Percentiles rank a stretch among this genome's conserved stretches.
Evolutionary conservation across 495 filamentous ascomycete genomes (phyloP).

Genomic region (Bryoglossum gracile): DNA sequence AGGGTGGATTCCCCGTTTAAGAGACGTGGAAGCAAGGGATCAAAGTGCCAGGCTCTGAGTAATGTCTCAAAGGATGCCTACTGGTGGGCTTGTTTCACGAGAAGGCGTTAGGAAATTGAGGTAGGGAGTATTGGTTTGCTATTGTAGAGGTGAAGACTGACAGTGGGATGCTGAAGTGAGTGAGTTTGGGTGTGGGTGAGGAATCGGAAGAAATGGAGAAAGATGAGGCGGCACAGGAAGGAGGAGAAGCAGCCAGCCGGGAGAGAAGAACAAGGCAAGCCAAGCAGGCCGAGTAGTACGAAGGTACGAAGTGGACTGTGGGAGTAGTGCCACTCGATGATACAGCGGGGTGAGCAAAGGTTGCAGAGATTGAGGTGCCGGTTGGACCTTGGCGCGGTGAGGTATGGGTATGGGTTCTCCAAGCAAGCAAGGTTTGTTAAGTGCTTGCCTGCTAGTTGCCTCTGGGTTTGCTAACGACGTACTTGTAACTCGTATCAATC

Average conservation of each 20-base stretch:
- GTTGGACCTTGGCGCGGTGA: background rate
- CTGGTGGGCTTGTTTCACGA: background rate
- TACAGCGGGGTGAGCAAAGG: constrained; percentile 12
- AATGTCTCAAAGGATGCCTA: constrained; percentile 5
- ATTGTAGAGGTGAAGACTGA: background rate
- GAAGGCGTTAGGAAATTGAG: background rate
- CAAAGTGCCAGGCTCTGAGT: constrained; percentile 1
- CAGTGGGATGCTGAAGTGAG: no score
- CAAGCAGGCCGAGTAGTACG: no score
- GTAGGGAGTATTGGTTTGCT: background rate
- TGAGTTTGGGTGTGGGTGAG: no score
- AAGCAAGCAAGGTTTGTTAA: constrained; percentile 2
- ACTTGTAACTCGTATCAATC: no score
- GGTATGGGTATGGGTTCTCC: background rate
- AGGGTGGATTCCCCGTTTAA: constrained; percentile 22
- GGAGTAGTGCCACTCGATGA: constrained; percentile 2
- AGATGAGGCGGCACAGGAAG: constrained; percentile 1
- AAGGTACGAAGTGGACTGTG: no score
- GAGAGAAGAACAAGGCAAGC: no score
- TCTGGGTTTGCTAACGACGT: background rate
- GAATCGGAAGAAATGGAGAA: background rate
- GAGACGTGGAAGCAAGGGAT: constrained; percentile 16
- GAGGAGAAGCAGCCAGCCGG: constrained; percentile 7
- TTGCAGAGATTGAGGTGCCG: background rate
- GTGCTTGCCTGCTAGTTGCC: background rate